phyloP scores from a whole-genome alignment of 371 early-diverging fungal species.

The Basidiobolus heterosporus region DNA sequence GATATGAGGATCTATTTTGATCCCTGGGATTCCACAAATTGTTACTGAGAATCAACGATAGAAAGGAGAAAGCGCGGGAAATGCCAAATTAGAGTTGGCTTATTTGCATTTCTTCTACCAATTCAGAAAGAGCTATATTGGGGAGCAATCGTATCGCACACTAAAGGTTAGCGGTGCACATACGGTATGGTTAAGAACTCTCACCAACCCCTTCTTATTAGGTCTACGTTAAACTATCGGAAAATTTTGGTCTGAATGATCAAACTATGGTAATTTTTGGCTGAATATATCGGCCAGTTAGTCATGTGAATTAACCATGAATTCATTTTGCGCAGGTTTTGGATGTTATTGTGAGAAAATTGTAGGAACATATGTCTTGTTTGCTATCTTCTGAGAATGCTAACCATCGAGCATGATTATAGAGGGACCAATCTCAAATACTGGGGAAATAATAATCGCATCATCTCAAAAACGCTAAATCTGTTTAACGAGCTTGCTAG shows the following conservation, averaged over 20 bases:
- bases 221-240: constrained; percentile 35
- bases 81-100: constrained; percentile 18
- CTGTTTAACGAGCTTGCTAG: constrained; percentile 61
- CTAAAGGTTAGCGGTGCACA: constrained; percentile 10
- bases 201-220: too few species aligned
- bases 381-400: constrained; percentile 4
- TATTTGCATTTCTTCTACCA: constrained; percentile 59
- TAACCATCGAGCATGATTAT: constrained; percentile 17
- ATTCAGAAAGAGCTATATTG: constrained; percentile 63
- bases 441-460: constrained; percentile 23
- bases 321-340: constrained; percentile 27
- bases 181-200: too few species aligned
- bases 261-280: constrained; percentile 13
- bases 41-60: constrained; percentile 2
- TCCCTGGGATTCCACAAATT: too few species aligned
- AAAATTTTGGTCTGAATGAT: constrained; percentile 33
- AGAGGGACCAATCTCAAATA: constrained; percentile 27
- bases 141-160: constrained; percentile 29
- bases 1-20: too few species aligned
- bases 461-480: constrained; percentile 35
- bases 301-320: constrained; percentile 1
- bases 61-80: constrained; percentile 3
- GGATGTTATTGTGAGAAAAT: constrained; percentile 47
- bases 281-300: too few species aligned
- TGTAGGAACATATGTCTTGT: constrained; percentile 20